These are phyloP conservation scores for Rubus parviflorus DNA, from an alignment of 306 rosid species.

Conservation along the genomic window DNA sequence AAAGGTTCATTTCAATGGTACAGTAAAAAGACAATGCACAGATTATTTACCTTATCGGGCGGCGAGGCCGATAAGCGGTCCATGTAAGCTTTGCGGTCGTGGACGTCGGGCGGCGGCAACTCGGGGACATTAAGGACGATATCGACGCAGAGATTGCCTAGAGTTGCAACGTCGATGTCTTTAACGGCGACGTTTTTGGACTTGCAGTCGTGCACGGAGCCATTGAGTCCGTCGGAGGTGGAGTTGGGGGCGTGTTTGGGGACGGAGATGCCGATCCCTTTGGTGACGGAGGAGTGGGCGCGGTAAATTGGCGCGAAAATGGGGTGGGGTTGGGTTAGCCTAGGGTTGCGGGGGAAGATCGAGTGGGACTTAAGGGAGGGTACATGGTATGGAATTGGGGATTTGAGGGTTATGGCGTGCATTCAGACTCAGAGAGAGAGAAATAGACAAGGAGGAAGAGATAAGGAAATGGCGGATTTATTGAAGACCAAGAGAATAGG, in stretches of 20 bases:
- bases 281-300: conserved; percentile 34
- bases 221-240: conserved; percentile 19
- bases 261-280: conserved; percentile 35
- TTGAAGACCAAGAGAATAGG: too few relatives aligned
- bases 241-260: conserved; percentile 15
- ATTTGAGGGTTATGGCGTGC: conserved; percentile 50
- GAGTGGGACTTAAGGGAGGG: conserved; percentile 17
- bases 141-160: conserved; percentile 90
- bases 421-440: conserved; percentile 44
- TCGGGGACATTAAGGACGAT: conserved; percentile 83
- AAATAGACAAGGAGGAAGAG: background rate
- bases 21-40: background rate
- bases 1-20: background rate
- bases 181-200: conserved; percentile 38
- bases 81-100: conserved; percentile 71
- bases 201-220: conserved; percentile 27
- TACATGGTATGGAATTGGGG: conserved; percentile 43
- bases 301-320: conserved; percentile 18
- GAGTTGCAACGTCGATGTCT: conserved; percentile 69
- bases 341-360: conserved; percentile 23
- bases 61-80: conserved; percentile 71
- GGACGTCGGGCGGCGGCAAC: conserved; percentile 58
- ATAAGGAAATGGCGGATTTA: background rate
- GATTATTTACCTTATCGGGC: conserved; percentile 61
- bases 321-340: conserved; percentile 11